Percentiles rank a stretch among this genome's conserved stretches.
Conservation (phyloP, 148 eudicot species). For the Silene latifolia region DNA sequence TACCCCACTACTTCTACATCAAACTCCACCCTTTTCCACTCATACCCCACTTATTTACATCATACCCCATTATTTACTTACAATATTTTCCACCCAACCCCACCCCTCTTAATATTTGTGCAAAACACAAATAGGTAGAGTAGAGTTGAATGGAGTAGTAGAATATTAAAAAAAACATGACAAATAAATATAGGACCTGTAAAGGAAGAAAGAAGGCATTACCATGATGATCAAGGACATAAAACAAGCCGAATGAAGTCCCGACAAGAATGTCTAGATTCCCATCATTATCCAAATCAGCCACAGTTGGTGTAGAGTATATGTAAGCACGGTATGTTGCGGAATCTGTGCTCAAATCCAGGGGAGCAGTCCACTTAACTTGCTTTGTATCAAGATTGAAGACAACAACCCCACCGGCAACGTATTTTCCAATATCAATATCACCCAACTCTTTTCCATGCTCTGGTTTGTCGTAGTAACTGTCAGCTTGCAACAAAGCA, state of each 20-base stretch:
- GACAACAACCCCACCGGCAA: constrained; percentile 92
- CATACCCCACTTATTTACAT: too few species aligned
- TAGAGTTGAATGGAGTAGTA: too few species aligned
- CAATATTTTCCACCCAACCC: too few species aligned
- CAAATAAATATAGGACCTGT: not conserved
- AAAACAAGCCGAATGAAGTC: constrained; percentile 90
- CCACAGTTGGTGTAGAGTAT: constrained; percentile 84
- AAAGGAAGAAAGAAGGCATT: constrained; percentile 26
- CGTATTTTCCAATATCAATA: constrained; percentile 88
- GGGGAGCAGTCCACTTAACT: constrained; percentile 77
- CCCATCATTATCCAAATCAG: constrained; percentile 96
- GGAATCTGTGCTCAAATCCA: constrained; percentile 84
- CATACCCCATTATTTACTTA: too few species aligned
- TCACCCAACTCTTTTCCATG: constrained; percentile 88
- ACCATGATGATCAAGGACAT: constrained; percentile 94
- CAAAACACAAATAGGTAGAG: too few species aligned
- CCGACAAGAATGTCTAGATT: constrained; percentile 92
- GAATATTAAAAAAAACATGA: not conserved
- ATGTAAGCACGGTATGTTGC: constrained; percentile 81
- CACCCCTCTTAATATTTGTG: too few species aligned
- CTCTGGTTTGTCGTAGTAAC: constrained; percentile 97
- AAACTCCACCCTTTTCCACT: too few species aligned
- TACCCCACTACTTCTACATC: too few species aligned
- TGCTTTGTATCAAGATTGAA: constrained; percentile 95
- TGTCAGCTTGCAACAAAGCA: constrained; percentile 40